A percentile compares a stretch with the other conserved stretches of the same genome.
Conservation (phyloP, 495 filamentous ascomycete genomes). For the Penicillium coprophilum region DNA sequence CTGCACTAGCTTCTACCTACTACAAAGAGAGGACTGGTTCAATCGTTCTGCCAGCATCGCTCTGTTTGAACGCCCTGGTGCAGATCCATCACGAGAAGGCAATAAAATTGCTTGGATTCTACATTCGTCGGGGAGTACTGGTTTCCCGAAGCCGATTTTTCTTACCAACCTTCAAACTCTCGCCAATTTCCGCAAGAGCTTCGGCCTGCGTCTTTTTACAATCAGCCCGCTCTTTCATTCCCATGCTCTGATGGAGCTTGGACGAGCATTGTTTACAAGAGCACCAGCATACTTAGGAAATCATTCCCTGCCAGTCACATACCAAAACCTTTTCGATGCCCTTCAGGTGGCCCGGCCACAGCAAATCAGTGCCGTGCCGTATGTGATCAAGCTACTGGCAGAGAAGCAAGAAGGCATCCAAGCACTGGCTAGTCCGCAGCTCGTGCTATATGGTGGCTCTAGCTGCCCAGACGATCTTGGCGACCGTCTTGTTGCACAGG, state of each 20-base stretch:
- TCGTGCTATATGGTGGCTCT: slow-evolving; percentile 53
- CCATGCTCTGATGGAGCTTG: slow-evolving; percentile 45
- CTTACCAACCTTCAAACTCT: slow-evolving; percentile 39
- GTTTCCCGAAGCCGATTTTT: slow-evolving; percentile 56
- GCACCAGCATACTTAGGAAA: slow-evolving; percentile 49
- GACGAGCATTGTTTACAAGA: slow-evolving; percentile 49
- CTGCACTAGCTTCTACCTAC: slow-evolving; percentile 12
- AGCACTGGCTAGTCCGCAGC: slow-evolving; percentile 42
- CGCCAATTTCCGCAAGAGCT: slow-evolving; percentile 36
- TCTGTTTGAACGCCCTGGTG: slow-evolving; percentile 18
- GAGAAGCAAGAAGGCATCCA: slow-evolving; percentile 50
- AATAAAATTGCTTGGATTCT: slow-evolving; percentile 49
- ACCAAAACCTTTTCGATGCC: slow-evolving; percentile 47
- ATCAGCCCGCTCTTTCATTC: slow-evolving; percentile 56
- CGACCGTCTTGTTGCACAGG: slow-evolving; percentile 52
- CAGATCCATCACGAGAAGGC: slow-evolving; percentile 25
- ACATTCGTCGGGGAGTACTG: slow-evolving; percentile 60
- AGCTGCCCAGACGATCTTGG: slow-evolving; percentile 57
- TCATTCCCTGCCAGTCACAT: slow-evolving; percentile 53
- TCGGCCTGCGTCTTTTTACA: slow-evolving; percentile 42
- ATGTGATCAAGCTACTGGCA: slow-evolving; percentile 53
- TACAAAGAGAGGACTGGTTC: slow-evolving; percentile 23
- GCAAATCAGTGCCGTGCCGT: slow-evolving; percentile 56
- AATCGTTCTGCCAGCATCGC: slow-evolving; percentile 16
- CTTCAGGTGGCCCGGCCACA: slow-evolving; percentile 47